phyloP scores from a whole-genome alignment of 805 yeast genomes.

The Osmozyma mogii region DNA sequence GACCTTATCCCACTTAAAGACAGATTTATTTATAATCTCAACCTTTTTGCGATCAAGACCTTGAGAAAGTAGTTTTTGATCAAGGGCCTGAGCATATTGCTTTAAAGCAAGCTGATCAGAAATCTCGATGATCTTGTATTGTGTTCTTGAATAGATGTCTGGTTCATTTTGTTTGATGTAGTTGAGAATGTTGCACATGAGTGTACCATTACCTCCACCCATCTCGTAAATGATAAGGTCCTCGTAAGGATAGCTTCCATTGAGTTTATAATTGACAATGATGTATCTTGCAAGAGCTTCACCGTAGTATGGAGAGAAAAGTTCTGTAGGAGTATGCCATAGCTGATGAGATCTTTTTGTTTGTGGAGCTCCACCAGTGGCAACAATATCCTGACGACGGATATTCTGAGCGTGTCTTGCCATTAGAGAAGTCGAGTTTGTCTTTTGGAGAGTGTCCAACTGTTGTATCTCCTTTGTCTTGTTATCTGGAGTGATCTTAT shows the following conservation, averaged over 20 bases:
- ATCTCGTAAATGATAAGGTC: slow-evolving; percentile 76
- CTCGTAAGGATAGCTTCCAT: slow-evolving; percentile 54
- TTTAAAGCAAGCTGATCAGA: slow-evolving; percentile 53
- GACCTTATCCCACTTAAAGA: slow-evolving; percentile 60
- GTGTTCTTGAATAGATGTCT: slow-evolving; percentile 60
- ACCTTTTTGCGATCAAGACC: slow-evolving; percentile 51
- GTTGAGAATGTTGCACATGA: slow-evolving; percentile 68
- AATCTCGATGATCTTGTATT: slow-evolving; percentile 68
- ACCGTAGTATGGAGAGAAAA: slow-evolving; percentile 79
- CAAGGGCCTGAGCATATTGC: slow-evolving; percentile 37
- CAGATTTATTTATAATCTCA: slow-evolving; percentile 63
- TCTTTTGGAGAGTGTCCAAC: not conserved
- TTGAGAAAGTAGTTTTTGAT: slow-evolving; percentile 22
- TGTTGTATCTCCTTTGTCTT: not conserved
- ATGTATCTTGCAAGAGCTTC: slow-evolving; percentile 79
- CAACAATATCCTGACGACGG: slow-evolving; percentile 14
- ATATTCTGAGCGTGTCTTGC: slow-evolving; percentile 21
- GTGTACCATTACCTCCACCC: slow-evolving; percentile 87
- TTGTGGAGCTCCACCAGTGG: slow-evolving; percentile 8
- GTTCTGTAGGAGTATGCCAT: slow-evolving; percentile 89
- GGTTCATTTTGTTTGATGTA: slow-evolving; percentile 58
- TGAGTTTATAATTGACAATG: slow-evolving; percentile 60
- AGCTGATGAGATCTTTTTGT: slow-evolving; percentile 46
- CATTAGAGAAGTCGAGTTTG: slow-evolving; percentile 15
- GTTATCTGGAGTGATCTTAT: not conserved